phyloP scores from a whole-genome alignment of 2,329 filamentous ascomycete genomes.

The Microdochium paspali region DNA sequence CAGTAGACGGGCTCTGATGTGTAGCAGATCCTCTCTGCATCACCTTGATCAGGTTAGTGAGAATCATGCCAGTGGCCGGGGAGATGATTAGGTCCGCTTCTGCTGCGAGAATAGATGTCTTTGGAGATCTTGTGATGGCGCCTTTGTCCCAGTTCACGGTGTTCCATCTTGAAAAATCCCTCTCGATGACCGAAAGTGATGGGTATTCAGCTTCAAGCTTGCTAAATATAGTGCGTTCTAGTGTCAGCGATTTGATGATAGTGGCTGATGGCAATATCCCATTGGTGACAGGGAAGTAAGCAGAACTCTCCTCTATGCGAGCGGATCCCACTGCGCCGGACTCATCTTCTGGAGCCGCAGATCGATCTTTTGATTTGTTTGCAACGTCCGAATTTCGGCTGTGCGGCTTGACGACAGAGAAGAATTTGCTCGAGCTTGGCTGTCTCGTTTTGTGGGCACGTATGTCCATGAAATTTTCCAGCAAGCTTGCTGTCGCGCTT shows the following conservation, averaged over 20 bases:
- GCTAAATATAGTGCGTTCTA: constrained; percentile 38
- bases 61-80: constrained; percentile 56
- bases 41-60: constrained; percentile 62
- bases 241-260: constrained; percentile 41
- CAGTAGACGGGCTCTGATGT: constrained; percentile 33
- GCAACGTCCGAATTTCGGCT: background rate
- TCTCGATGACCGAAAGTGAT: constrained; percentile 44
- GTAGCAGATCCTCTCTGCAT: constrained; percentile 46
- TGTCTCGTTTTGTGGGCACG: background rate
- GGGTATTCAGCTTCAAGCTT: constrained; percentile 39
- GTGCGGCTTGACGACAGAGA: background rate
- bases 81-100: constrained; percentile 71
- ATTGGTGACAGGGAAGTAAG: background rate
- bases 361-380: background rate
- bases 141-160: constrained; percentile 20
- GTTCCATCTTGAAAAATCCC: constrained; percentile 41
- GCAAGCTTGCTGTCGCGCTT: background rate
- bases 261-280: constrained; percentile 7
- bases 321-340: background rate
- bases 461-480: background rate
- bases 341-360: background rate
- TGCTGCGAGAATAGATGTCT: constrained; percentile 27
- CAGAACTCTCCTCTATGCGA: background rate
- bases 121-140: constrained; percentile 20
- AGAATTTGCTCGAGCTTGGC: background rate